These are phyloP conservation scores for Eucalyptus tenuipes DNA, from an alignment of 345 rosid species.

Conservation along the genomic window DNA sequence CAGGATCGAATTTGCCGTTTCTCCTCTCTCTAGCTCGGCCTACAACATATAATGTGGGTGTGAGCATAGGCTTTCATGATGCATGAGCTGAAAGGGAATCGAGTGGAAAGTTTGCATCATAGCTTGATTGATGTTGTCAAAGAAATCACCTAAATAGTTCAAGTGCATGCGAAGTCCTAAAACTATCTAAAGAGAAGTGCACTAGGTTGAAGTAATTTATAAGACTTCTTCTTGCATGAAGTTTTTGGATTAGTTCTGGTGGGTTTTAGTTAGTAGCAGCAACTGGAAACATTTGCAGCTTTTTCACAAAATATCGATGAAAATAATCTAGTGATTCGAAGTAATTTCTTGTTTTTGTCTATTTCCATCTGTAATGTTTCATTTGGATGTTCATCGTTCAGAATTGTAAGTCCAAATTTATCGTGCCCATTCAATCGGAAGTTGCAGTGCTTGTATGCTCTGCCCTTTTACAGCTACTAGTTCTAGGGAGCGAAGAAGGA, in stretches of 20 bases:
- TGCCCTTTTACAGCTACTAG: not conserved
- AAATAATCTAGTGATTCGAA: not conserved
- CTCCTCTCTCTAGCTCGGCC: constrained; percentile 25
- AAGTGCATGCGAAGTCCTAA: not conserved
- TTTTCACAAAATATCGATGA: not conserved
- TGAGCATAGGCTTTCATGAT: too few relatives aligned
- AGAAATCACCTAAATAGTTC: not conserved
- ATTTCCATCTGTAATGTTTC: too few relatives aligned
- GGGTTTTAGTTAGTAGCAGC: not conserved
- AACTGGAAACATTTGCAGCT: not conserved
- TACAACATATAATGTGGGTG: not conserved
- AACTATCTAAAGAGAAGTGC: not conserved
- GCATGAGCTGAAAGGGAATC: too few relatives aligned
- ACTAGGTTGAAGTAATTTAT: not conserved
- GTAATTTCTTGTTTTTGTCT: not conserved
- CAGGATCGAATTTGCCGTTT: constrained; percentile 3
- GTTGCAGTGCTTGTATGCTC: not conserved
- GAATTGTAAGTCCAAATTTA: not conserved
- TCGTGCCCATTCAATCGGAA: not conserved
- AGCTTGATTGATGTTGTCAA: not conserved
- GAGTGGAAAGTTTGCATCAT: not conserved
- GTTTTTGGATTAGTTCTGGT: not conserved
- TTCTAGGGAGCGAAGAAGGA: not conserved
- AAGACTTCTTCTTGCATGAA: not conserved
- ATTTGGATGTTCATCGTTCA: not conserved